Evolutionary conservation across 306 rosid genomes (phyloP).

Genomic region (Luffa acutangula): DNA sequence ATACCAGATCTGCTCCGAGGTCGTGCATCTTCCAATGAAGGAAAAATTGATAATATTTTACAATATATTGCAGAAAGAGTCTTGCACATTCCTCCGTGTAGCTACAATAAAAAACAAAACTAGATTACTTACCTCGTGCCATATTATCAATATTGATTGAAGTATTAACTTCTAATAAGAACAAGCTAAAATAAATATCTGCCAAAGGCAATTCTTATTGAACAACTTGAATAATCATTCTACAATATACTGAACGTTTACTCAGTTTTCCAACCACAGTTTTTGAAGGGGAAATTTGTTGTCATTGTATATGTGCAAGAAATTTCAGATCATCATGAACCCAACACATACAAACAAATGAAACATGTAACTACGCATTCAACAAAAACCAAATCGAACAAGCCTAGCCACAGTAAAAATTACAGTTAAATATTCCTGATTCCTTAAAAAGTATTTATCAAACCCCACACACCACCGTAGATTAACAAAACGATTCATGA

Average conservation of each 20-base stretch:
- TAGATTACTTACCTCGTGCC: not conserved
- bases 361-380: not conserved
- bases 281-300: not conserved
- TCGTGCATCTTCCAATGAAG: conserved; percentile 90
- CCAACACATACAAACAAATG: not conserved
- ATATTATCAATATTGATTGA: not conserved
- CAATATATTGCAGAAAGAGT: conserved; percentile 60
- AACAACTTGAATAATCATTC: not conserved
- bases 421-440: not conserved
- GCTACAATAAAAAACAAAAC: conserved; percentile 35
- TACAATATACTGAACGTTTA: not conserved
- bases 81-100: conserved; percentile 97
- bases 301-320: not conserved
- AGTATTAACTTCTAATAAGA: not conserved
- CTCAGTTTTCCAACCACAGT: not conserved
- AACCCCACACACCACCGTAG: not conserved
- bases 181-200: conserved; percentile 1
- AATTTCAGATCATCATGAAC: not conserved
- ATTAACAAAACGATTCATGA: not conserved
- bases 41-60: conserved; percentile 68
- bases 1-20: conserved; percentile 95
- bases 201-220: not conserved
- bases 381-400: not conserved
- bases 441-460: not conserved
- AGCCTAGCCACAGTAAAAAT: not conserved